Percentiles rank a stretch among this genome's conserved stretches.
These are phyloP conservation scores for Fusarium pseudonygamai DNA, from an alignment of 2,329 filamentous ascomycete species.

Conservation along the genomic window DNA sequence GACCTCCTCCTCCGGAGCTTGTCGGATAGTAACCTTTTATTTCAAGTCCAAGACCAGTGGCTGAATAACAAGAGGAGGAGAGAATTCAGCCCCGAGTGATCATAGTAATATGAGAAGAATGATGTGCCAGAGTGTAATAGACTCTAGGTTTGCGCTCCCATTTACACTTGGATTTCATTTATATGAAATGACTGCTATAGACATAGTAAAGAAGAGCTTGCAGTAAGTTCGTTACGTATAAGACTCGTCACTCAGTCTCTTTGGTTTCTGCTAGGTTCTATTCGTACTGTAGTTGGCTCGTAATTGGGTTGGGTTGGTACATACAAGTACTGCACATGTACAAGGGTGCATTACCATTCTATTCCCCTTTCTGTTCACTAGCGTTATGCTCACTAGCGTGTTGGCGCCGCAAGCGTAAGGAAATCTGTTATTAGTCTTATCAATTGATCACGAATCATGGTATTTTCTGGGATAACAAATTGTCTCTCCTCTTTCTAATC, in stretches of 20 bases:
- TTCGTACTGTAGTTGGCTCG: neutral
- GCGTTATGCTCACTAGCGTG: conserved; percentile 21
- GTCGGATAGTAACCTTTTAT: neutral
- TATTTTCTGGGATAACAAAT: conserved; percentile 24
- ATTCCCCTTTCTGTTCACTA: conserved; percentile 4
- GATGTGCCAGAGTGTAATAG: neutral
- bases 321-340: neutral
- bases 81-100: neutral
- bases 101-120: neutral
- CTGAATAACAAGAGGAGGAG: neutral
- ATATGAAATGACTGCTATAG: neutral
- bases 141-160: neutral
- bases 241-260: conserved; percentile 12
- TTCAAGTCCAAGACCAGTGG: neutral
- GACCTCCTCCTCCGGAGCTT: neutral
- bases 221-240: neutral
- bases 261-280: neutral
- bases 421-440: conserved; percentile 28
- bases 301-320: neutral
- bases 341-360: conserved; percentile 2
- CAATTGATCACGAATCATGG: conserved; percentile 23
- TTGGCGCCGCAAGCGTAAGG: conserved; percentile 8
- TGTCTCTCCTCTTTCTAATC: conserved; percentile 27
- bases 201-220: neutral
- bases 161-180: neutral